phyloP scores from a whole-genome alignment of 768 basidiomycete genomes.

The Lactifluus subvellereus region DNA sequence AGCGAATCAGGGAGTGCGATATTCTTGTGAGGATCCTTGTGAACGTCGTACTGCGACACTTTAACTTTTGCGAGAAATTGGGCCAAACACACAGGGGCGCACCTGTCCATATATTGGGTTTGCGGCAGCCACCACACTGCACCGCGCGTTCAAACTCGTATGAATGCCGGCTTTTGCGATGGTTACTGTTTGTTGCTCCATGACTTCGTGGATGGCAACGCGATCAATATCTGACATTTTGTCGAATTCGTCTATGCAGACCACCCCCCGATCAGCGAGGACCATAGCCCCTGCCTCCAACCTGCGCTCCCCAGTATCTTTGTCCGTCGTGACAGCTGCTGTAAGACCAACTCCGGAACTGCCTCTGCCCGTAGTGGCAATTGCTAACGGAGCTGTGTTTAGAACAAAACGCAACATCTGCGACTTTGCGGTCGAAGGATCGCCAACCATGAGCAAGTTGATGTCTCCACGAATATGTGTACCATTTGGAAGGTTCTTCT shows the following conservation, averaged over 20 bases:
- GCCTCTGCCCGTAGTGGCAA: constrained; percentile 96
- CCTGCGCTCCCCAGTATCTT: constrained; percentile 94
- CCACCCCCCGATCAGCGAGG: constrained; percentile 95
- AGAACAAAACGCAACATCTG: constrained; percentile 95
- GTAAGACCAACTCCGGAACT: constrained; percentile 99
- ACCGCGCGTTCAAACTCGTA: constrained; percentile 94
- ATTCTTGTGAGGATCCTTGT: constrained; percentile 98
- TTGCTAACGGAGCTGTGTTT: constrained; percentile 92
- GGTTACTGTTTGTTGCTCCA: constrained; percentile 99
- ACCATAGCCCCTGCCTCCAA: constrained; percentile 99
- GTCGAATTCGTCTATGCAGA: constrained; percentile 99
- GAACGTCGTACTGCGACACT: constrained; percentile 81
- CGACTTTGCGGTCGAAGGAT: constrained; percentile 97
- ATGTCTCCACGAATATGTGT: constrained; percentile 99
- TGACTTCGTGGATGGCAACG: constrained; percentile 99
- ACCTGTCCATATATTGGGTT: constrained; percentile 98
- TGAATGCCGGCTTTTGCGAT: constrained; percentile 99
- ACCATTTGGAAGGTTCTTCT: constrained; percentile 96
- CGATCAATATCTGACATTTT: constrained; percentile 99
- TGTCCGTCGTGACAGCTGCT: constrained; percentile 96
- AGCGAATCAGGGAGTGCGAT: constrained; percentile 97
- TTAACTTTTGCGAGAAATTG: constrained; percentile 6
- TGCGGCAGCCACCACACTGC: constrained; percentile 96
- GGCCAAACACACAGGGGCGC: not conserved
- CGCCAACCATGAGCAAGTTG: constrained; percentile 99